These are phyloP conservation scores for Poteriospumella lacustris DNA, from an alignment of 108 stramenopile species.

Conservation along the genomic window DNA sequence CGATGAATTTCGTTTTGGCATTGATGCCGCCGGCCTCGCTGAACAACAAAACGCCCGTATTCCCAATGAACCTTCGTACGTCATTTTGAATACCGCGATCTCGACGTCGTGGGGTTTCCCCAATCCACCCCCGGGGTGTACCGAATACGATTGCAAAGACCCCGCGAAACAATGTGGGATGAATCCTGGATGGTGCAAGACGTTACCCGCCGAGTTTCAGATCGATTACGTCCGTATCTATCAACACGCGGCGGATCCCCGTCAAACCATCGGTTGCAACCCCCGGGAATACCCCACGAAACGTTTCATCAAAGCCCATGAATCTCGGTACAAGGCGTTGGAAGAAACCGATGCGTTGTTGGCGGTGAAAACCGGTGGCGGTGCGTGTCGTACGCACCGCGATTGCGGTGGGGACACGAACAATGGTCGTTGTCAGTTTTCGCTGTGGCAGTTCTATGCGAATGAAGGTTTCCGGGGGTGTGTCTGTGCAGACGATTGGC, in stretches of 20 bases:
- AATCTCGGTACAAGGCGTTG: conserved; percentile 15
- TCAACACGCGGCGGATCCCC: conserved; percentile 4
- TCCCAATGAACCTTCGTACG: conserved; percentile 19
- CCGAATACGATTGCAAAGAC: conserved; percentile 16
- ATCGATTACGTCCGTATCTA: conserved; percentile 22
- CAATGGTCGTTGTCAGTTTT: too few relatives aligned
- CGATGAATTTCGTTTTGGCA: background rate
- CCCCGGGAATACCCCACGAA: conserved; percentile 10
- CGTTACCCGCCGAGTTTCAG: conserved; percentile 8
- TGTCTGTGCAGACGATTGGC: too few relatives aligned
- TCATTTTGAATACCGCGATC: conserved; percentile 26
- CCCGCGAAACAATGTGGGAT: background rate
- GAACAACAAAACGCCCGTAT: background rate
- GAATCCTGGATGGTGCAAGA: conserved; percentile 11
- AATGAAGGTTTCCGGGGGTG: too few relatives aligned
- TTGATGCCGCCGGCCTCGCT: background rate
- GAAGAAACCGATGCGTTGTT: background rate
- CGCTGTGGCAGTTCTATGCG: too few relatives aligned
- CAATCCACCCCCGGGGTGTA: conserved; percentile 5
- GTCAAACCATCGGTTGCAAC: conserved; percentile 23
- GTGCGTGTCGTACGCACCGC: background rate
- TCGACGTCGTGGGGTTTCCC: conserved; percentile 30
- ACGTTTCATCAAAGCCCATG: conserved; percentile 13
- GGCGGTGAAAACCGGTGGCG: background rate
- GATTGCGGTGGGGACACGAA: background rate